phyloP scores from a whole-genome alignment of 73 alveolate species.

The Stentor roeselii region DNA sequence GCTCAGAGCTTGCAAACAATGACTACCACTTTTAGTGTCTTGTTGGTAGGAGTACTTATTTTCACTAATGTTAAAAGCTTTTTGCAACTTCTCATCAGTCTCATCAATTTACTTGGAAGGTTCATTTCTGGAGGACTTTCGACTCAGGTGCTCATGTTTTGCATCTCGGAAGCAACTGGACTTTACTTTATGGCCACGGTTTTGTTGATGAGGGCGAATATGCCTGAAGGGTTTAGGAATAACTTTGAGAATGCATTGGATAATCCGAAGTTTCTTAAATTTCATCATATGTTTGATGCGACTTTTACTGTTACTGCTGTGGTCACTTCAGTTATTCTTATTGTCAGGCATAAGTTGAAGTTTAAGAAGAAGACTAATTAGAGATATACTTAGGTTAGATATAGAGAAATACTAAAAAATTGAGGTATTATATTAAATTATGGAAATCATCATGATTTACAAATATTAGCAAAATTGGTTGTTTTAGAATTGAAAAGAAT shows the following conservation, averaged over 20 bases:
- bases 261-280: neutral
- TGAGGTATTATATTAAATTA: no score
- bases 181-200: conserved; percentile 29
- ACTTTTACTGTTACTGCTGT: conserved; percentile 6
- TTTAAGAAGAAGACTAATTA: neutral
- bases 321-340: neutral
- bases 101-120: neutral
- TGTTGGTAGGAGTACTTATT: conserved; percentile 15
- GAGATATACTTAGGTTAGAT: no score
- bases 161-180: neutral
- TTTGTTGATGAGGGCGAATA: conserved; percentile 27
- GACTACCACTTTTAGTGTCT: neutral
- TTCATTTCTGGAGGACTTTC: neutral
- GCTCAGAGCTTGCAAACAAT: neutral
- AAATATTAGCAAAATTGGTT: no score
- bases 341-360: neutral
- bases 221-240: conserved; percentile 16
- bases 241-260: neutral
- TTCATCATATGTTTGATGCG: conserved; percentile 26
- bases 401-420: no score
- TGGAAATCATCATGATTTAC: no score
- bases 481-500: no score
- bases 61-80: conserved; percentile 12
- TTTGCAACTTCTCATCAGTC: neutral
- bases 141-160: neutral